Evolutionary conservation across 768 basidiomycete species (phyloP), one percentile per base, ranked within the genome.

Genomic region (Lentinula aciculospora): DNA sequence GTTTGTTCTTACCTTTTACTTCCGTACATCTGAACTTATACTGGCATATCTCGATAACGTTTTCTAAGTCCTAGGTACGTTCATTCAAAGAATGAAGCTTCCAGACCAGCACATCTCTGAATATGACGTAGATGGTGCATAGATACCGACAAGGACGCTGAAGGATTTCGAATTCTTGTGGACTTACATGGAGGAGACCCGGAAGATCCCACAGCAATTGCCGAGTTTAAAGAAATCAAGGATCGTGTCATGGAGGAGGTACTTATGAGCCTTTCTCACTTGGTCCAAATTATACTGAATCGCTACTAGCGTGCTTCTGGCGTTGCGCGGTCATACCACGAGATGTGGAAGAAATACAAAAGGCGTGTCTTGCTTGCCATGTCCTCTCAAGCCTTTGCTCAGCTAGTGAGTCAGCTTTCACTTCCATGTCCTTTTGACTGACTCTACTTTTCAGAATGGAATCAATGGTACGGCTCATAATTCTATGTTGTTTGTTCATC

Each of bases 381-480:
- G 92, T 92, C 89, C 19, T 92, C 92, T 56, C 95, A 97, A 69
- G 90, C 92, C 40, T 96, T 97, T 71, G 95, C 95, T 42, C 95
- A 97, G 67, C 75, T 97, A 66, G 94, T 93, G 61, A 60, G 91
- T 78, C 13, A 31, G 4, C 25, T 64, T 44, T 57, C 7, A 50
- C 39, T 58, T 32, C 56, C 34, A 48, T 21, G 3, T 37, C 12
- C 15, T 31, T 23, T 29, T 31, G 13, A 57, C 34, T 48, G 39
- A 19, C 27, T 4, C 47, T 60, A 31, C 40, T 46, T 19, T 17
- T 27, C 49, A 96, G 92, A 96, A 96, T 69, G 95, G 94, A 59
- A 98, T 97, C 65, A 97, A 95, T 68, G 90, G 91, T 90, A 70
- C 54, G 77, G 46, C 15, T 60, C 36, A 57, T 57, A 45, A 28